Base-by-base conservation (phyloP, 345 rosid genomes). In the Excoecaria cochinchinensis region DNA sequence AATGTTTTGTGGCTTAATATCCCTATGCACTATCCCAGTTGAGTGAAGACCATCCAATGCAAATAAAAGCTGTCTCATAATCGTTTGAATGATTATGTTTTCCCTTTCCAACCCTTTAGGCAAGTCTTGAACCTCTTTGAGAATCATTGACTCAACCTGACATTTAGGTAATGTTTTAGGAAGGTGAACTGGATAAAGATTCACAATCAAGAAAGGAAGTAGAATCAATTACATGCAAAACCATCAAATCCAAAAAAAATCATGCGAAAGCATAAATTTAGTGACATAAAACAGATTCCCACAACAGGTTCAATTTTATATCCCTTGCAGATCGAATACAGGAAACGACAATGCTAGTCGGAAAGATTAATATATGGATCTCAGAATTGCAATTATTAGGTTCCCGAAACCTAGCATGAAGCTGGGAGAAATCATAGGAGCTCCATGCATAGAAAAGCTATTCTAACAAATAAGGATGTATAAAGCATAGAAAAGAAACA, bases 1-100 rank as follows among this genome's bases (percentile, higher is more conserved):
- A 73, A 95, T 68, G 76, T 95, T 95, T 77, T 91, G 99, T 56
- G 97, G 98, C 87, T 95, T 93, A 39, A 95, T 84, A 78, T 93
- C 99, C 74, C 99, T 86, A 72, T 95, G 99, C 46, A 95, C 96
- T 80, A 93, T 95, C 79, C 97, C 99, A 0, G 98, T 95, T 4
- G 98, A 93, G 85, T 93, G 99, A 80, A 95, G 99, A 66, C 97
- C 96, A 79, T 95, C 99, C 85, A 95, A 74, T 56, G 94, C 98
- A 86, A 95, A 92, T 85, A 95, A 81, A 78, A 92, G 73, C 73
- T 93, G 98, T 71, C 96, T 85, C 92, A 91, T 89, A 67, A 93
- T 86, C 74, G 99, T 90, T 82, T 91, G 95, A 79, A 95, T 89
- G 85, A 93, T 88, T 79, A 72, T 85, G 81, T 90, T 90, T 73